These are phyloP conservation scores for Nidularia sp. DNA, from an alignment of 768 basidiomycete genomes.

Conservation along the genomic window DNA sequence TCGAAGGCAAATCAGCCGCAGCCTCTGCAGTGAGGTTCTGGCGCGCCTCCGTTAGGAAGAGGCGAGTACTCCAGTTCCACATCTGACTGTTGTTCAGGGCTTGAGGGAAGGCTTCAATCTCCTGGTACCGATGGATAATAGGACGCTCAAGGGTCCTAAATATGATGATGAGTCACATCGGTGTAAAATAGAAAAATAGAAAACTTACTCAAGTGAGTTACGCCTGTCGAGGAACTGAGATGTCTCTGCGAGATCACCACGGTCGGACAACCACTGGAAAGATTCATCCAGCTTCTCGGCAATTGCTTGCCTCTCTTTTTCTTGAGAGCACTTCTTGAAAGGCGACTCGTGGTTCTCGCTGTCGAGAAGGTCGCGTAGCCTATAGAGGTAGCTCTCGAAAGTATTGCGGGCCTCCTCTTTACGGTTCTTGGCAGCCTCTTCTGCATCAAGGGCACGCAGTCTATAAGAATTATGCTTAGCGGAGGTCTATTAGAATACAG, in stretches of 20 bases:
- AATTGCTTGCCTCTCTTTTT: conserved; percentile 65
- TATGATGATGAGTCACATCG: conserved; percentile 1
- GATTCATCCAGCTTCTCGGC: conserved; percentile 66
- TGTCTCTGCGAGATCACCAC: conserved; percentile 80
- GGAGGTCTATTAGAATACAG: too few relatives aligned
- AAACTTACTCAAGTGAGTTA: conserved; percentile 75
- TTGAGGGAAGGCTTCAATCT: conserved; percentile 81
- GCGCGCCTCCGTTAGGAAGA: conserved; percentile 83
- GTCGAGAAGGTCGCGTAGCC: conserved; percentile 76
- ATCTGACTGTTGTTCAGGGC: conserved; percentile 79
- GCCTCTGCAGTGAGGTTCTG: conserved; percentile 68
- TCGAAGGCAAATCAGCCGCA: conserved; percentile 57
- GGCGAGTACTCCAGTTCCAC: conserved; percentile 82
- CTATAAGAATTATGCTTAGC: conserved; percentile 29
- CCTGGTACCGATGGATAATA: conserved; percentile 83
- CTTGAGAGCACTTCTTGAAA: conserved; percentile 82
- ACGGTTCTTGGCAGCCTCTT: conserved; percentile 71
- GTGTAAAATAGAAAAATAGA: conserved; percentile 1
- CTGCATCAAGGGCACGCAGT: conserved; percentile 71
- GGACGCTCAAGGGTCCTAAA: conserved; percentile 72
- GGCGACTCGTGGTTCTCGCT: conserved; percentile 64
- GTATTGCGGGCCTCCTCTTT: conserved; percentile 89
- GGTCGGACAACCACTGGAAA: conserved; percentile 78
- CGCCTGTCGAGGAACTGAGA: conserved; percentile 72
- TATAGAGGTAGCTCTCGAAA: conserved; percentile 92